Percentiles rank a stretch among this genome's conserved stretches.
Evolutionary conservation across 2,329 filamentous ascomycete species (phyloP).

Genomic region (Aspergillus melleus): DNA sequence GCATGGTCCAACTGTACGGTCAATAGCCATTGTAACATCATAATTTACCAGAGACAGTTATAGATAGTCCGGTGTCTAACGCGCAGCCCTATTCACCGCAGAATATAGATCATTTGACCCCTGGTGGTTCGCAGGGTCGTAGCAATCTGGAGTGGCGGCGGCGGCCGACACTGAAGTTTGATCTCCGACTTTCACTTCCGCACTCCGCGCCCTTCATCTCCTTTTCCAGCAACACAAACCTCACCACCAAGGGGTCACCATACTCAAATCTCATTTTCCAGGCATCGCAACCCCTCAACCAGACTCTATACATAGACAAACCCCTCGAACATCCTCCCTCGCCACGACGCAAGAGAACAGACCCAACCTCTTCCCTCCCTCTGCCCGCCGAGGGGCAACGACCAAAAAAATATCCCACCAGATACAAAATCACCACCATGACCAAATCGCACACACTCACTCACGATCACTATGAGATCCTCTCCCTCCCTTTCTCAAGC

Average conservation of each 20-base stretch:
- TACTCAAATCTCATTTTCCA: background rate
- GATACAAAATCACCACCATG: constrained; percentile 14
- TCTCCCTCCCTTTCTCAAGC: constrained; percentile 36
- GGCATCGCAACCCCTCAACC: background rate
- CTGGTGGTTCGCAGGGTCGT: background rate
- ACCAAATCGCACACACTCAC: constrained; percentile 12
- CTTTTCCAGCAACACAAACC: background rate
- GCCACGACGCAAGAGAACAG: too few relatives aligned
- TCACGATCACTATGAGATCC: constrained; percentile 42
- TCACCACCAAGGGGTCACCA: background rate
- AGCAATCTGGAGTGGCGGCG: background rate
- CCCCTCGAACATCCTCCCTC: background rate
- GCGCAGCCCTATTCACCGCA: background rate
- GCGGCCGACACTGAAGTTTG: background rate
- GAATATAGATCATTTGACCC: background rate
- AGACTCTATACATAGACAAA: background rate
- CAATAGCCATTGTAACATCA: too few relatives aligned
- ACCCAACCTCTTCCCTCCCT: too few relatives aligned
- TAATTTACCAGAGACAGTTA: too few relatives aligned
- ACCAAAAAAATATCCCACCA: background rate
- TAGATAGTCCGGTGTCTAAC: too few relatives aligned
- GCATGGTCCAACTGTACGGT: too few relatives aligned
- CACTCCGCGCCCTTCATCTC: background rate
- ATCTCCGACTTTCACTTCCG: background rate
- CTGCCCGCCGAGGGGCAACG: too few relatives aligned